Evolutionary conservation across 768 basidiomycete genomes (phyloP).

Genomic region (Hericium alpestre): DNA sequence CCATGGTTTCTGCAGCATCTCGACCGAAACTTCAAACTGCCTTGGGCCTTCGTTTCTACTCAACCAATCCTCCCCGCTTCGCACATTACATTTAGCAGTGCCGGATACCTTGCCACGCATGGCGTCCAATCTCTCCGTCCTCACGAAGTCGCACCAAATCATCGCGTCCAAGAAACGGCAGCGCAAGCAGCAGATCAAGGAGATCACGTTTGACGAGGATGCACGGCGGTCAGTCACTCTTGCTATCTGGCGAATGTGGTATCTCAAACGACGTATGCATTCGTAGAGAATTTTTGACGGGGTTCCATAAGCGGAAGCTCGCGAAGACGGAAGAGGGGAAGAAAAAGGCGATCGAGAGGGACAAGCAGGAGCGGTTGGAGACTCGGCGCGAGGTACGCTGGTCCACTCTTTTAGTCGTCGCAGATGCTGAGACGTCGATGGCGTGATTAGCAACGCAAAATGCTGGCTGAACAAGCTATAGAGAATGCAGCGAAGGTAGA

Average conservation of each 20-base stretch:
- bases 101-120: background rate
- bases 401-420: background rate
- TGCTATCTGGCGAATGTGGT: too few species aligned
- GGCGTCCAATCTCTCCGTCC: slow-evolving; percentile 37
- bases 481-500: slow-evolving; percentile 75
- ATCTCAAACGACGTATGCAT: background rate
- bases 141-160: slow-evolving; percentile 54
- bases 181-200: slow-evolving; percentile 58
- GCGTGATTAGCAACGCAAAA: slow-evolving; percentile 56
- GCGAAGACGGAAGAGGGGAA: slow-evolving; percentile 70
- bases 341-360: slow-evolving; percentile 62
- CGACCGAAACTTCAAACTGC: too few species aligned
- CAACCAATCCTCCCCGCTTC: too few species aligned
- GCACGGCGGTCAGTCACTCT: slow-evolving; percentile 50
- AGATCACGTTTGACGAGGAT: slow-evolving; percentile 79
- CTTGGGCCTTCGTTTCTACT: too few species aligned
- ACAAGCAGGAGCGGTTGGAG: slow-evolving; percentile 67
- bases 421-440: background rate
- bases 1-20: too few species aligned
- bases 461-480: slow-evolving; percentile 64
- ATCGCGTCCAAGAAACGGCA: slow-evolving; percentile 60
- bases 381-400: slow-evolving; percentile 63
- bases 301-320: slow-evolving; percentile 87
- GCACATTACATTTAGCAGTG: too few species aligned
- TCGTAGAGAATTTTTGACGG: slow-evolving; percentile 78